Evolutionary conservation across 768 basidiomycete genomes (phyloP), one percentile per base, ranked within the genome.

Genomic region (Suillus cothurnatus): DNA sequence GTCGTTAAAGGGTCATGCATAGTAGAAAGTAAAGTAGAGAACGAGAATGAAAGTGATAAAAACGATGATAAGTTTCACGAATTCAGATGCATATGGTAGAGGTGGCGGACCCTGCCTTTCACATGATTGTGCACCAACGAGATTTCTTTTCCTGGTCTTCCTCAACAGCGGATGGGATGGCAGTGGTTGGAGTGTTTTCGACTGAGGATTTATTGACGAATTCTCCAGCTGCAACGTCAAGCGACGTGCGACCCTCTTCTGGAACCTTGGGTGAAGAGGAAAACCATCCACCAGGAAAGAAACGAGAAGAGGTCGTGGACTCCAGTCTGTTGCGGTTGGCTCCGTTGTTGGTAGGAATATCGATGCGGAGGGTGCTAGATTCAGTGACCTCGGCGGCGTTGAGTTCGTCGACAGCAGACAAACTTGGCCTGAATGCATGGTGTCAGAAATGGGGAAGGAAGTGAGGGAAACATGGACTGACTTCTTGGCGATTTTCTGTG

Each of bases 221-320:
- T 71, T 84, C 83, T 62, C 85, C 85, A 62, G 77, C 73, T 15
- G 84, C 85, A 61, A 79, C 76, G 62, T 86, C 85, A 45, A 86
- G 67, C 9, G 85, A 86, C 9, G 84, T 67, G 53, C 84, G 74
- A 53, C 78, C 81, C 69, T 82, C 79, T 32, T 73, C 72, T 1
- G 81, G 78, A 6, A 77, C 68, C 70, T 80, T 82, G 31, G 76
- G 72, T 23, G 80, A 70, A 47, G 72, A 71, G 17, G 73, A 75
- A 71, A 76, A 76, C 85, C 85, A 86, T 2, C 81, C 84, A 39
- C 86, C 86, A 11, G 85, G 85, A 81, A 86, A 84, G 75, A 83
- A 82, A 56, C 82, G 78, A 15, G 84, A 85, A n/a, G 86, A 86
- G 4, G 84, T 77, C 1, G 84, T 82, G 12, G 86, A 85, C 70